Conservation (phyloP, 2,329 filamentous ascomycete species). For the Coleophoma crateriformis region DNA sequence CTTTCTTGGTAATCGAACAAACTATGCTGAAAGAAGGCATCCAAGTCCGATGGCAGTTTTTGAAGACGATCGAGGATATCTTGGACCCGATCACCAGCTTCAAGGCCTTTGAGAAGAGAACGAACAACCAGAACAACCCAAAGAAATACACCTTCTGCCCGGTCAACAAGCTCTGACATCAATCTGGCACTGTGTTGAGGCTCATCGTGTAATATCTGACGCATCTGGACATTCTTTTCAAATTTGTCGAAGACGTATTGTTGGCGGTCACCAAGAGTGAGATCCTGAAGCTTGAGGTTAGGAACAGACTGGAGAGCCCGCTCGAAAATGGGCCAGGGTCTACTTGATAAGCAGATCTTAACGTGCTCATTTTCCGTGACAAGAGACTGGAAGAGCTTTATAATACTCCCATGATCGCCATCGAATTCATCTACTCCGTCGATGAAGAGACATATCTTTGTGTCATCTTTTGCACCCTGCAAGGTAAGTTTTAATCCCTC, state of each 20-base stretch:
- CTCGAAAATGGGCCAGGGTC: constrained; percentile 19
- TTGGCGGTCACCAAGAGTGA: constrained; percentile 18
- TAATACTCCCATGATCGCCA: constrained; percentile 7
- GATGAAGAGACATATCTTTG: constrained; percentile 11
- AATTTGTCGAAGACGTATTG: constrained; percentile 13
- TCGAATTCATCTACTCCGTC: constrained; percentile 9
- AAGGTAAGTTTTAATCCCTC: constrained; percentile 4
- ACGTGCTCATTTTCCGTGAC: constrained; percentile 1
- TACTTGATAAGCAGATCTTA: constrained; percentile 20
- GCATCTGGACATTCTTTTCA: constrained; percentile 1
- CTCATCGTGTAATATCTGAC: neutral
- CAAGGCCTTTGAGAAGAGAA: constrained; percentile 5
- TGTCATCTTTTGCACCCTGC: neutral
- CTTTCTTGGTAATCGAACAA: constrained; percentile 8
- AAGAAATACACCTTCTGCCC: constrained; percentile 17
- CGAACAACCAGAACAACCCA: constrained; percentile 16
- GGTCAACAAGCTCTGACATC: constrained; percentile 5
- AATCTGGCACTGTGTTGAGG: neutral
- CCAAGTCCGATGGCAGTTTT: constrained; percentile 4
- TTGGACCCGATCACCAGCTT: constrained; percentile 3
- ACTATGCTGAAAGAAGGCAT: constrained; percentile 5
- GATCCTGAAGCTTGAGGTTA: constrained; percentile 14
- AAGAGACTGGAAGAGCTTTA: constrained; percentile 6
- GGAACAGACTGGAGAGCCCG: constrained; percentile 11
- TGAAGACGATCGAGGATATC: constrained; percentile 5